Conservation (phyloP, 106 monocot species). For the Phalaenopsis equestris region DNA sequence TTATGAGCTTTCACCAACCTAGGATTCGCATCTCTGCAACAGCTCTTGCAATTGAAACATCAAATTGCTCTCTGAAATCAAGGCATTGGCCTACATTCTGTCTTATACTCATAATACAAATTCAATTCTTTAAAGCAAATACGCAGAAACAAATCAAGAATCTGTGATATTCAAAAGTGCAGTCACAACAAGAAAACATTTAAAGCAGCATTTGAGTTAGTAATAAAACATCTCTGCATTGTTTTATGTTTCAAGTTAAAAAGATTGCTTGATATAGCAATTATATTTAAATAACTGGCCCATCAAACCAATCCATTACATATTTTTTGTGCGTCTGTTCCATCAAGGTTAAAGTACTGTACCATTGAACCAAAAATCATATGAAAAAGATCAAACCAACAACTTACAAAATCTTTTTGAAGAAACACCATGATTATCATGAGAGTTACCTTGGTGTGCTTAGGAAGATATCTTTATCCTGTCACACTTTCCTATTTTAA, state of each 20-base stretch:
- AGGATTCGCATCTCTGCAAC: slow-evolving; percentile 93
- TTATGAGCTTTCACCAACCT: slow-evolving; percentile 24
- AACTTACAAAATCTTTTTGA: neutral
- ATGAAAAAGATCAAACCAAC: neutral
- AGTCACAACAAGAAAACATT: neutral
- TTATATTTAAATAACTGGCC: neutral
- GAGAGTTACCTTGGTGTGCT: neutral
- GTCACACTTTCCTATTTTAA: too few species aligned
- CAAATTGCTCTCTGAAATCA: slow-evolving; percentile 75
- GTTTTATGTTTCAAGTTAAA: neutral
- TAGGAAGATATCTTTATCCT: too few species aligned
- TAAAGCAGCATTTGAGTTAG: neutral
- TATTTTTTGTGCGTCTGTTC: neutral
- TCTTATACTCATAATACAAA: slow-evolving; percentile 40
- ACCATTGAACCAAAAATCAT: neutral
- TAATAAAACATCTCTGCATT: neutral
- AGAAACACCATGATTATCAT: neutral
- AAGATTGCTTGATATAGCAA: neutral
- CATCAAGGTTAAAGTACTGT: neutral
- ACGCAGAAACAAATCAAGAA: neutral
- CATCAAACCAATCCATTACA: neutral
- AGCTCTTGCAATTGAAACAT: slow-evolving; percentile 93
- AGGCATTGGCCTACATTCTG: slow-evolving; percentile 71
- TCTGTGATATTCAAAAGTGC: neutral
- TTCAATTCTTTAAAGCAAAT: neutral